Evolutionary conservation across 2,329 filamentous ascomycete species (phyloP), one percentile per base, ranked within the genome.

Genomic region (Calonectria ilicicola): DNA sequence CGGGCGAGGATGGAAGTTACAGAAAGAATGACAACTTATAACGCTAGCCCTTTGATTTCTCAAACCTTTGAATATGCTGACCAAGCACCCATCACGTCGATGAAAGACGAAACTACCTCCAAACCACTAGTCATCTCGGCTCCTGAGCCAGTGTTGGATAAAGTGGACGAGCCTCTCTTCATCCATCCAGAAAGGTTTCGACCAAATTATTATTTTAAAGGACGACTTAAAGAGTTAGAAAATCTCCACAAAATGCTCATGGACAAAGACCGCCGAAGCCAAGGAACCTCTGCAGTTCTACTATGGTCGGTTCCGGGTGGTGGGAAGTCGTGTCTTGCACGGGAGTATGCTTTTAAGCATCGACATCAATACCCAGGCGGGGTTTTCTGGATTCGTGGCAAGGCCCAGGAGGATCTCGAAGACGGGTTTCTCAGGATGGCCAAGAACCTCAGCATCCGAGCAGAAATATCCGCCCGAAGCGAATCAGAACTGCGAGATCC

Each of bases 1-100:
- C 82, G 87, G 29, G 83, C 86, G 10, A 82, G 84, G 35, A 81
- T 84, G 56, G 87, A 89, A 40, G 83, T 86, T 32, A 84, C 84
- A 23, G 88, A 90, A 77, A 82, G 85, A 63, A 84, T 86, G 70
- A 79, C 77, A 1, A 79, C 81, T 14, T 80, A 77, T 26, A 40
- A 60, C 56, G 70, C 79, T 51, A 70, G 76, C 65, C 70, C 65
- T 27, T 21, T 46, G 8, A 23, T 51, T 12, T 56, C 67, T 17
- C 44, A 58, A 27, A 29, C 58, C n/a, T 32, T 7, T 9, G 58
- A 26, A 2, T 63, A 65, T 40, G 42, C 35, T 23, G 62, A 77
- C 44, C 69, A 49, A 10, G 40, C 38, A 26, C 27, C 27, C 6
- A 23, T 60, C 35, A 65, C 51, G 6, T 44, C 47, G 14, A 53